Conservation (phyloP, 495 filamentous ascomycete species). For the Saxophila tyrrhenica region DNA sequence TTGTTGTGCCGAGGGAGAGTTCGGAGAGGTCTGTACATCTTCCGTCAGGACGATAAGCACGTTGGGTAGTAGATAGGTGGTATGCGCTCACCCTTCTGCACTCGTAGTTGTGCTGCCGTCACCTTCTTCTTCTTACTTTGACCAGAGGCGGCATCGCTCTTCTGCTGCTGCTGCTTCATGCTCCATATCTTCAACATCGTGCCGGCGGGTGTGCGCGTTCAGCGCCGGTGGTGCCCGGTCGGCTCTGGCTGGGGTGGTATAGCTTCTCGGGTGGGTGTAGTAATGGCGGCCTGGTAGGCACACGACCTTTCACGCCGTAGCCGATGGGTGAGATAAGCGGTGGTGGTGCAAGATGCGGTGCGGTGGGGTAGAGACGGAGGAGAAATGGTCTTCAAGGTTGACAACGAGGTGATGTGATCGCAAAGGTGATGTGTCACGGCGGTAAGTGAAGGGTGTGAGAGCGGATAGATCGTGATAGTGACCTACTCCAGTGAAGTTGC, state of each 20-base stretch:
- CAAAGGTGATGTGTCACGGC: neutral
- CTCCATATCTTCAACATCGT: constrained; percentile 99
- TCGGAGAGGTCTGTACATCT: constrained; percentile 67
- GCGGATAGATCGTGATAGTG: neutral
- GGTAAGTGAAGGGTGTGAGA: neutral
- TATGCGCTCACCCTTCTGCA: constrained; percentile 68
- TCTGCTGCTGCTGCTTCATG: constrained; percentile 94
- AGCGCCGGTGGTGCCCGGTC: neutral
- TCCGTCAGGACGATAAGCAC: neutral
- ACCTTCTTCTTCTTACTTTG: constrained; percentile 89
- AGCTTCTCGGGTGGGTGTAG: neutral
- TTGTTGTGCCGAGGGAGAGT: constrained; percentile 77
- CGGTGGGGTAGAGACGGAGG: too few relatives aligned
- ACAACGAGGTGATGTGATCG: neutral
- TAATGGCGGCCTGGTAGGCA: neutral
- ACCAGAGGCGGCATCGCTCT: constrained; percentile 55
- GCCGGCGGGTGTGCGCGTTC: constrained; percentile 20
- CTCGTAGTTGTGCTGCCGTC: constrained; percentile 86
- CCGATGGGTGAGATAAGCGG: neutral
- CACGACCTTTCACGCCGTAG: neutral
- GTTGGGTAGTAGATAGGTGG: neutral
- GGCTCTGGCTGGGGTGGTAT: neutral
- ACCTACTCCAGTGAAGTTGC: neutral
- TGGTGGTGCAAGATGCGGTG: too few relatives aligned
- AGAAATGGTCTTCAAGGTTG: neutral